phyloP scores from a whole-genome alignment of 2,329 filamentous ascomycete genomes.

The Bipolaris oryzae region DNA sequence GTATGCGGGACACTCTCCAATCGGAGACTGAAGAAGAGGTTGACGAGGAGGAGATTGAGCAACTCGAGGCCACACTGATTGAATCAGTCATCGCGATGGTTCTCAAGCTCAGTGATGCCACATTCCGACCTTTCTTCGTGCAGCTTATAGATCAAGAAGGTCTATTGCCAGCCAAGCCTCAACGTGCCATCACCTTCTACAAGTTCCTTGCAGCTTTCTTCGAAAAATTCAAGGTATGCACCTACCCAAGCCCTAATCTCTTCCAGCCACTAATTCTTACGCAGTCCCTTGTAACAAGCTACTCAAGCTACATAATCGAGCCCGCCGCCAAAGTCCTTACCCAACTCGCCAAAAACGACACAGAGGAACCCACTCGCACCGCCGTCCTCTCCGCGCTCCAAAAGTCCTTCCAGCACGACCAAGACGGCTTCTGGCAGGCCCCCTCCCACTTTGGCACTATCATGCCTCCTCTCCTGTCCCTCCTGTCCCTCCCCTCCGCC shows the following conservation, averaged over 20 bases:
- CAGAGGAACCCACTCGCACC: conserved; percentile 67
- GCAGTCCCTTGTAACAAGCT: conserved; percentile 87
- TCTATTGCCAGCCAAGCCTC: conserved; percentile 19
- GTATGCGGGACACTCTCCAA: conserved; percentile 61
- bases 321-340: conserved; percentile 69
- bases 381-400: conserved; percentile 73
- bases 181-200: conserved; percentile 76
- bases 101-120: conserved; percentile 92
- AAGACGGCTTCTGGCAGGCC: conserved; percentile 95
- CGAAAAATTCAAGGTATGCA: conserved; percentile 71
- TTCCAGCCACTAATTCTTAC: conserved; percentile 21
- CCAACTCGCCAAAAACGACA: conserved; percentile 46
- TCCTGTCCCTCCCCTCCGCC: conserved; percentile 51
- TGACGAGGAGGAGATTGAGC: conserved; percentile 59
- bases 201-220: conserved; percentile 82
- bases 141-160: conserved; percentile 79
- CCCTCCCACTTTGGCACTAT: conserved; percentile 83
- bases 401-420: conserved; percentile 83
- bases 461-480: conserved; percentile 70
- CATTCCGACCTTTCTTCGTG: conserved; percentile 89
- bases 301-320: conserved; percentile 83
- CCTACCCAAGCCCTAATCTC: neutral
- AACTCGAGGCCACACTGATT: conserved; percentile 69
- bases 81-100: conserved; percentile 84
- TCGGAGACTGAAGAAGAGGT: conserved; percentile 51